Evolutionary conservation across 306 rosid genomes (phyloP).

Genomic region (Quercus robur): DNA sequence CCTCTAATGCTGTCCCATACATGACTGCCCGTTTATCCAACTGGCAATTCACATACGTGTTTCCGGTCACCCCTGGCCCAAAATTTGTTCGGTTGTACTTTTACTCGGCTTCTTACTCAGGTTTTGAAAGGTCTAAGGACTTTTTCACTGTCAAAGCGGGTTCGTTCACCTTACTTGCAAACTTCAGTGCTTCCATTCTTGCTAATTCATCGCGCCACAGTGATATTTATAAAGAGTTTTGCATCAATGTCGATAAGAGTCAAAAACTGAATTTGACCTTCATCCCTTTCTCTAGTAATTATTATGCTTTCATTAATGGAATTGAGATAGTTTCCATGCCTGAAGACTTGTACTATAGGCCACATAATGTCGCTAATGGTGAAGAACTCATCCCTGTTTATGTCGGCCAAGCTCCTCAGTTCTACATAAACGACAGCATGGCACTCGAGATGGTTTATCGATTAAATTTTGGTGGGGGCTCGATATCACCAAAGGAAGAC

Average conservation of each 20-base stretch:
- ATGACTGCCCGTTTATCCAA: neutral
- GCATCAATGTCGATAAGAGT: neutral
- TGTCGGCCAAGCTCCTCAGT: neutral
- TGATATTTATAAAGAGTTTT: neutral
- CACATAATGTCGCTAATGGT: neutral
- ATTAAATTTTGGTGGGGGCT: conserved; percentile 34
- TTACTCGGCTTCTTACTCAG: neutral
- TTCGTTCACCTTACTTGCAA: neutral
- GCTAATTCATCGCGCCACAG: accelerated
- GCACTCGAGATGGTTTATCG: conserved; percentile 33
- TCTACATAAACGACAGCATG: conserved; percentile 4
- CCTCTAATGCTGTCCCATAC: neutral
- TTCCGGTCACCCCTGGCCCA: neutral
- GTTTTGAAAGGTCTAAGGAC: neutral
- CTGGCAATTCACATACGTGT: neutral
- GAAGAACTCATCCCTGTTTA: too few relatives aligned
- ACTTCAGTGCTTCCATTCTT: neutral
- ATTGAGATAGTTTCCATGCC: neutral
- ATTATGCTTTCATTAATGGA: neutral
- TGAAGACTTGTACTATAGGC: neutral
- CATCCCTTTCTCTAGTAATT: neutral
- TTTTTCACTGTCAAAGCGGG: neutral
- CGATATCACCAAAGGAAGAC: conserved; percentile 23
- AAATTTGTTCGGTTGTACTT: conserved; percentile 3
- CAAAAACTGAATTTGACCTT: neutral